Evolutionary conservation across 192 early-diverging fungal genomes (phyloP), one percentile per base, ranked within the genome.

Genomic region (Dissophora globulifera): DNA sequence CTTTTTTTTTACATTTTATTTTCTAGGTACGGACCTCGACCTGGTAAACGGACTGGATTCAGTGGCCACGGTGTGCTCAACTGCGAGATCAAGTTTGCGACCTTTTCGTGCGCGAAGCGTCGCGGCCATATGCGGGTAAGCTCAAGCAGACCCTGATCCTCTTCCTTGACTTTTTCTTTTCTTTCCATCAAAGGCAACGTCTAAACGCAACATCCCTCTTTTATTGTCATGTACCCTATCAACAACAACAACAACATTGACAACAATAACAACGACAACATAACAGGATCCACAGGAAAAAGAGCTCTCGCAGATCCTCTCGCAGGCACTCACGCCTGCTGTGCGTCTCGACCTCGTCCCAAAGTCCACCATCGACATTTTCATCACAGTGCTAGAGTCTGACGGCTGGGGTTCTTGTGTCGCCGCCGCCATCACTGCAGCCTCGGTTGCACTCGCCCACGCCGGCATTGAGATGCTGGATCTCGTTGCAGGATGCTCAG

Each of bases 391-490:
- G 3, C 67, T 95, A 10, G 90, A 95, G 58, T 83, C 78, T 47
- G 91, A 92, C 54, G 92, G 91, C 8, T 83, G 78, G 19, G 78
- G 78, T 17, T 85, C 91, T 10, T 85, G 87, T 63, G 50, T 93
- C n/a, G 82, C 90, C 13, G 86, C 84, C 58, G 82, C 88, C 50
- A 72, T 90, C 42, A 84, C 86, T 22, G 91, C 89, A 12, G 87
- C 93, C 9, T 90, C 87, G 11, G 78, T 82, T 0, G 88, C 88
- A 0, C 56, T 95, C 13, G 91, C 92, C 11, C 91, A 95, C 80
- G 93, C 93, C 13, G 93, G 93, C 16, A 92, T 95, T 53, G 92
- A 94, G 69, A 93, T 95, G 92, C 61, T 81, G 42, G 93, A 95
- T 78, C 72, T 83, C n/a, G 93, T 95, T 8, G 87, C 89, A 8